Conservation (phyloP, 1,284 basidiomycete genomes). For the Pseudozyma hubeiensis region DNA sequence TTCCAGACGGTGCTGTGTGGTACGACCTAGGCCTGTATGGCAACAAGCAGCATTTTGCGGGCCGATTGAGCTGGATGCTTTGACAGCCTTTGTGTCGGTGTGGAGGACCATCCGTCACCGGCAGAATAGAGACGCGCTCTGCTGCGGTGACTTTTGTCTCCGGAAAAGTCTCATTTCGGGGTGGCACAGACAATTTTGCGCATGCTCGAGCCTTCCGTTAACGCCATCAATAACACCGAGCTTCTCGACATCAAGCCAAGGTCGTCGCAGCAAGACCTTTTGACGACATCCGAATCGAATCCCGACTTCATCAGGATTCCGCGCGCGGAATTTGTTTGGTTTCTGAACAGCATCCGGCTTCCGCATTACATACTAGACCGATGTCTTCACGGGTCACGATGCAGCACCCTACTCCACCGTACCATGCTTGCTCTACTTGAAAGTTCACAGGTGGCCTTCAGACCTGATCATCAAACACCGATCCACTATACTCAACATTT, state of each 20-base stretch:
- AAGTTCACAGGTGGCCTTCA: background rate
- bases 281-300: no score
- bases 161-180: no score
- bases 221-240: no score
- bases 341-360: background rate
- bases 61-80: background rate
- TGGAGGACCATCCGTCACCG: background rate
- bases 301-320: background rate
- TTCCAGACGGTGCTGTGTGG: no score
- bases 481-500: background rate
- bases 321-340: background rate
- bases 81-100: background rate
- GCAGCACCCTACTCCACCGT: background rate
- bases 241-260: no score
- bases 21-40: no score
- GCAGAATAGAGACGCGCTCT: conserved; percentile 3
- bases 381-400: conserved; percentile 5
- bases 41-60: no score
- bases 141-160: conserved; percentile 9
- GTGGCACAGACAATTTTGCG: no score
- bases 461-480: background rate
- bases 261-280: no score
- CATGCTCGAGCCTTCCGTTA: no score
- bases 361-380: background rate
- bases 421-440: background rate